Evolutionary conservation across 2,329 filamentous ascomycete genomes (phyloP), one percentile per base, ranked within the genome.

Genomic region (Talaromyces sp.): DNA sequence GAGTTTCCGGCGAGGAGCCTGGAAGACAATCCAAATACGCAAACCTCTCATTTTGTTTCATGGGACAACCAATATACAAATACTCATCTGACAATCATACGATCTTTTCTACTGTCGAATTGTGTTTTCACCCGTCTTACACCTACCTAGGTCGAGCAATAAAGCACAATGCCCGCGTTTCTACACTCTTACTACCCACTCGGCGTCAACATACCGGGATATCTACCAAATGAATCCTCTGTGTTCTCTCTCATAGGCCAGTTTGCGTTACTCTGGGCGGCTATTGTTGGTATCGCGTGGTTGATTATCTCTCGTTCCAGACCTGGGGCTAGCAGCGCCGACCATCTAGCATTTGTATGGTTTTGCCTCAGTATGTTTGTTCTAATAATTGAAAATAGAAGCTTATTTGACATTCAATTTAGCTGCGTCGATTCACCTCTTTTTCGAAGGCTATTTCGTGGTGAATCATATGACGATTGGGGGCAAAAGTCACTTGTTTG

Each of bases 401-500:
- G 19, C 10, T 2, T 25, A 27, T 49, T 22, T 49, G 6, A 49
- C 45, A 3, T 6, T 15, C 3, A 15, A 8, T 27, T 13, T 25
- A 49, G 45, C 45, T 10, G 45, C 45, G 3, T 49, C 45, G 5
- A 49, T 27, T 22, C 45, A 49, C 9, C 45, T 49, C 11, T 27
- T 49, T 49, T 49, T 49, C 45, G 45, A 49, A 49, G 45, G 45
- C 11, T 49, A 49, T 27, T 49, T 49, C 22, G 45, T 49, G 19
- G 11, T 27, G 25, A 27, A 49, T 27, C 45, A 49, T 49, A 17
- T 25, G n/a, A 45, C 49, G 5, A 54, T 63, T 11, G 61, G 35
- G 10, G 61, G 61, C n/a, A 19, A 35, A 8, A 31, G 37, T 37
- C 61, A 89, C 62, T 79, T 95, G 7, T 90, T 93, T 65, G 91